Base-by-base conservation (phyloP, 1,284 basidiomycete genomes). In the Flammula alnicola region DNA sequence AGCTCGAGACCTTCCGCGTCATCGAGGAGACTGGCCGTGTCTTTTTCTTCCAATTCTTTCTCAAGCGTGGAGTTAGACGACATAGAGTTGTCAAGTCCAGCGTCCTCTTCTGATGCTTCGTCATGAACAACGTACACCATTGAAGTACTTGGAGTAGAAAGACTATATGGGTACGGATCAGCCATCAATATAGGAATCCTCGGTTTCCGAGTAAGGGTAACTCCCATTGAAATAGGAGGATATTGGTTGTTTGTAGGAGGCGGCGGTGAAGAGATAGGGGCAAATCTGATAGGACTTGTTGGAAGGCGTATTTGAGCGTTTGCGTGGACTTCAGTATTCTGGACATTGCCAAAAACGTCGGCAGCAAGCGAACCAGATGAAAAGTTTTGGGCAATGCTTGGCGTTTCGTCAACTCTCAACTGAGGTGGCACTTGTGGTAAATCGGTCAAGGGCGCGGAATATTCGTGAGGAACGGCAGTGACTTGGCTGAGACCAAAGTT, bases 81-180 rank as follows among this genome's bases (percentile, higher is more conserved):
- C 27, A 62, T 41, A 14, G 66, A 67, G 40, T 57, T 59, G 36
- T 64, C 61, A 11, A 51, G 56, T 23, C 58, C 57, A 25, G 52
- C 56, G 9, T 54, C 58, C 17, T 64, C 66, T 33, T 67, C 68
- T 9, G 55, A 65, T 4, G 17, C 55, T 33, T 63, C 61, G 12
- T 63, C 55, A 30, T 55, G 51, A 12, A 58, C 55, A 35, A 51
- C 14, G 27, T 53, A 51, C 27, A 5, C n/a, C 23, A 47, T 33
- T 12, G 44, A 39, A 19, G 56, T 40, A 17, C 58, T 61, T 8
- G 72, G 73, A 1, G 73, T 73, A 3, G 74, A 74, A 26, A 76
- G 60, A 45, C 69, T 72, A 45, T 71, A 70, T 2, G 74, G 73
- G 55, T 71, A 76, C 8, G 73, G 71, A 54, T 75, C 73, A 19